A percentile compares a stretch with the other conserved stretches of the same genome.
These are phyloP conservation scores for Cyclotella choctawhatcheeana DNA, from an alignment of 108 stramenopile species.

Conservation along the genomic window DNA sequence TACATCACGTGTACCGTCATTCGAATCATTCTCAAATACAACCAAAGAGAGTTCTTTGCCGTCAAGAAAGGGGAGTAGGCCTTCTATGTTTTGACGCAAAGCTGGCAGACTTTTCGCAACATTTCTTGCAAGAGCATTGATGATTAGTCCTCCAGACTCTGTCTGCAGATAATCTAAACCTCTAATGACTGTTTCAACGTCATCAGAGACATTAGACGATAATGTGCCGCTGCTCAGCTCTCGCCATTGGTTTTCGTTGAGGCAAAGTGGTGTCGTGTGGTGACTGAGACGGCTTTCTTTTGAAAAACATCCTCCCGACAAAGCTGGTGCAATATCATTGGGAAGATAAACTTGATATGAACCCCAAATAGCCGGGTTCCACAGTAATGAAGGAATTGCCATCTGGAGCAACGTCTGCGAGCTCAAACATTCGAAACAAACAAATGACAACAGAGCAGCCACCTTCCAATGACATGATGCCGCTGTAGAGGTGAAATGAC, in stretches of 20 bases:
- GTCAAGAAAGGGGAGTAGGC: conserved; percentile 44
- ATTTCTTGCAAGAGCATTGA: conserved; percentile 58
- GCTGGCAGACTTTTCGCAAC: conserved; percentile 42
- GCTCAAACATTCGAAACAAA: neutral
- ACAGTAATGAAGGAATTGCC: conserved; percentile 30
- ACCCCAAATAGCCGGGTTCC: conserved; percentile 53
- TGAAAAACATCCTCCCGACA: conserved; percentile 40
- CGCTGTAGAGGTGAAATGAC: neutral
- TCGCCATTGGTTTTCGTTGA: conserved; percentile 39
- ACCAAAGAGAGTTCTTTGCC: conserved; percentile 47
- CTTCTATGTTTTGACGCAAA: conserved; percentile 47
- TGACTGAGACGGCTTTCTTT: too few species aligned
- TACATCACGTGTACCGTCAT: conserved; percentile 46
- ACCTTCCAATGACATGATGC: conserved; percentile 30
- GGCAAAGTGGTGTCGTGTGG: conserved; percentile 30
- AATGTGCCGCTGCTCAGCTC: conserved; percentile 43
- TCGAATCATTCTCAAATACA: conserved; percentile 60
- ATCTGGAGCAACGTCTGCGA: conserved; percentile 45
- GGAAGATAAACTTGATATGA: conserved; percentile 47
- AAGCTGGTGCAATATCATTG: neutral
- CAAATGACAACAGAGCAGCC: conserved; percentile 14
- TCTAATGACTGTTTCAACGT: conserved; percentile 47
- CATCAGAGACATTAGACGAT: conserved; percentile 46
- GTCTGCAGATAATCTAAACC: conserved; percentile 48
- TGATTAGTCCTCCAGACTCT: conserved; percentile 41